A percentile compares a stretch with the other conserved stretches of the same genome.
Evolutionary conservation across 805 yeast genomes (phyloP).

Genomic region (Kazachstania kunashirensis): DNA sequence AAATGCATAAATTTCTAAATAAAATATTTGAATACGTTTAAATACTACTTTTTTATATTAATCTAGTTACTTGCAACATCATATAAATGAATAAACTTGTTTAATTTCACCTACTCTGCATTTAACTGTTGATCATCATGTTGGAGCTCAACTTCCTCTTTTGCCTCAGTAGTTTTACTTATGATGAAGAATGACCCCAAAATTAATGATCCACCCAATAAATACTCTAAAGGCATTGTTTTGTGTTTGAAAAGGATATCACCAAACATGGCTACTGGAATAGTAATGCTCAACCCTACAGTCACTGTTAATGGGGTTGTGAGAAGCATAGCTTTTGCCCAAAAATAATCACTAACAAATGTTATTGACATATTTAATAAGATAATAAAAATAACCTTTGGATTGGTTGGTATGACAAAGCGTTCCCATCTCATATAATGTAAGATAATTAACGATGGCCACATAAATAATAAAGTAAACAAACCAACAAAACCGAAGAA

Average conservation of each 20-base stretch:
- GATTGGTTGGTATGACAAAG: conserved; percentile 58
- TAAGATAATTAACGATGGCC: conserved; percentile 73
- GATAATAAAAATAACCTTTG: conserved; percentile 44
- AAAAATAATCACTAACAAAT: conserved; percentile 79
- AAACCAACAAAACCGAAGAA: conserved; percentile 95
- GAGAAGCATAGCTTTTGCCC: conserved; percentile 91
- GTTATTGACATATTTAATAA: conserved; percentile 64
- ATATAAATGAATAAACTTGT: no score
- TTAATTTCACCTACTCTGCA: background rate
- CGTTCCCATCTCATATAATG: conserved; percentile 56
- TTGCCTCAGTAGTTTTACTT: conserved; percentile 68
- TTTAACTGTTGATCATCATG: background rate
- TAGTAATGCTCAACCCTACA: conserved; percentile 85
- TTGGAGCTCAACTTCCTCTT: conserved; percentile 19
- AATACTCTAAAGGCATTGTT: conserved; percentile 49
- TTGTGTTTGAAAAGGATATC: conserved; percentile 68
- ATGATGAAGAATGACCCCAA: conserved; percentile 75
- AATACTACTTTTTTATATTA: no score
- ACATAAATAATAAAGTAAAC: conserved; percentile 58
- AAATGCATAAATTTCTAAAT: no score
- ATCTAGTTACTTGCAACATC: no score
- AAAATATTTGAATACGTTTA: no score
- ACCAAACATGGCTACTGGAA: conserved; percentile 89
- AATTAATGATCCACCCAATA: conserved; percentile 73
- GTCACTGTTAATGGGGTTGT: conserved; percentile 94